Base-by-base conservation (phyloP, 306 rosid species). In the Spatholobus suberectus region DNA sequence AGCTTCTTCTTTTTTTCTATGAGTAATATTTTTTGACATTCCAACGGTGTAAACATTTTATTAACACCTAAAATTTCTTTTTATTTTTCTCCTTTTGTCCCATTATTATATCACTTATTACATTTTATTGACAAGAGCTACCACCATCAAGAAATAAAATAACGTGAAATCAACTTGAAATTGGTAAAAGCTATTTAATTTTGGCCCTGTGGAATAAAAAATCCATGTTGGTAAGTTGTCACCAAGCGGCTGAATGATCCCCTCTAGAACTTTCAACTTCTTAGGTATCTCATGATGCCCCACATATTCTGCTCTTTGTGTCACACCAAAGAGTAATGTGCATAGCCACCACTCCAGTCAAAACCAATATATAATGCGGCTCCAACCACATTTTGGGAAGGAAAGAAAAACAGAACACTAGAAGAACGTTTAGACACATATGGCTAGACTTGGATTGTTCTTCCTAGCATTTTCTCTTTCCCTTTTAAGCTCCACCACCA, bases 381-480 rank as follows among this genome's bases (percentile, higher is more conserved):
- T 27, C 9, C 10, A 27, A 61, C 21, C 61, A 54, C 1, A 17
- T 47, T 47, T 47, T 47, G 20, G 15, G 2, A 1, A 0, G 4
- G 2, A 43, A 10, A 43, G 7, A 15, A 47, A 57, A 61, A 29
- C 67, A 26, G 5, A 26, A 61, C 35, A 58, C 65, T 24, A 10
- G 40, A 61, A 61, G 14, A 44, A 12, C 21, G 23, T 51, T 69
- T 20, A 73, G 32, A 51, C 5, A 52, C 32, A 24, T 12, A 73
- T 75, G 80, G 70, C 80, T 75, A 40, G 1, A 54, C 57, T 75
- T 14, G 5, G 29, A 40, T 23, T 75, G 10, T 38, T 75, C 12
- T 58, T 29, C 27, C 12, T 44, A 23, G 27, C 40, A 58, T 24
- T 75, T 43, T 37, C 57, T 8, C 40, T 75, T 23, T 40, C 15